Evolutionary conservation across 352 stramenopile species (phyloP).

Genomic region (Phytophthora meadii): DNA sequence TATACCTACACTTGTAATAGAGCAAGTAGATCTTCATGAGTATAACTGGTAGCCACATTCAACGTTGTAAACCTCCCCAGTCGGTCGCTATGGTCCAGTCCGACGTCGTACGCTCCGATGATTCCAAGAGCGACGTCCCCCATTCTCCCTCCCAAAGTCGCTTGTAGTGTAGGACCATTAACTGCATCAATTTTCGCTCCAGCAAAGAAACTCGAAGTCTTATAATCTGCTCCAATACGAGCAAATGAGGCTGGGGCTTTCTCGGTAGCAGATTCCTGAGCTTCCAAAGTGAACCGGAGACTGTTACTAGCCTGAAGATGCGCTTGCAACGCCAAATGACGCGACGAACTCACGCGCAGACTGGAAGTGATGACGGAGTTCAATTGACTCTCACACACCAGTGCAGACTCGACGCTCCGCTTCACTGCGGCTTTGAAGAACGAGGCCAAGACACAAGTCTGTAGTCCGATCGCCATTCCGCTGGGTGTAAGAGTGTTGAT

Average conservation of each 20-base stretch:
- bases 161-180: conserved; percentile 78
- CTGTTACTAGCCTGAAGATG: conserved; percentile 62
- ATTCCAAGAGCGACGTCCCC: conserved; percentile 55
- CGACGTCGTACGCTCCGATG: conserved; percentile 79
- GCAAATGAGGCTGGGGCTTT: conserved; percentile 74
- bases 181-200: conserved; percentile 81
- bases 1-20: conserved; percentile 75
- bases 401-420: conserved; percentile 65
- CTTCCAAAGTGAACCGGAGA: conserved; percentile 77
- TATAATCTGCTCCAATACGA: conserved; percentile 75
- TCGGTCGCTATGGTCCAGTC: conserved; percentile 78
- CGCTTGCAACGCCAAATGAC: conserved; percentile 69
- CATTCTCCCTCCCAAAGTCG: conserved; percentile 54
- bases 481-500: conserved; percentile 63
- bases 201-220: conserved; percentile 49
- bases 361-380: conserved; percentile 74
- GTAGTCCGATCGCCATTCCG: conserved; percentile 57
- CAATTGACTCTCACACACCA: conserved; percentile 71
- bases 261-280: conserved; percentile 74
- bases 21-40: conserved; percentile 65
- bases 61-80: conserved; percentile 71
- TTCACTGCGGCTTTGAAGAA: conserved; percentile 79
- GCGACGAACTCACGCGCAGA: conserved; percentile 73
- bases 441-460: conserved; percentile 66
- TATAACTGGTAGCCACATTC: conserved; percentile 65